Percentiles rank a stretch among this genome's conserved stretches.
Evolutionary conservation across 129 eudicot genomes (phyloP).

Genomic region (Chrysanthemum seticuspe): DNA sequence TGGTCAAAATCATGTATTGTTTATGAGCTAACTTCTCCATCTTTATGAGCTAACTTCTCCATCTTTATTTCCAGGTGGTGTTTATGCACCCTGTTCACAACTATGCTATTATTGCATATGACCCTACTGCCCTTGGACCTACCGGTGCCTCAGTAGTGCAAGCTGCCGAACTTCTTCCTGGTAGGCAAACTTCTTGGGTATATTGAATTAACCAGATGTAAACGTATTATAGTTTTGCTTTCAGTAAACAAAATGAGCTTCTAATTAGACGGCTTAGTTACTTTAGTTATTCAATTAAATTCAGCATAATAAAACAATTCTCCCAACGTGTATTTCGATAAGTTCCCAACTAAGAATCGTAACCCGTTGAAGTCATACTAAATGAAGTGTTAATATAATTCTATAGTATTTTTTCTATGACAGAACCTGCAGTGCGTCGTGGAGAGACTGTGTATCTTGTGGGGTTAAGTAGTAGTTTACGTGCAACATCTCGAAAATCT

Average conservation of each 20-base stretch:
- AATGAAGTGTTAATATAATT: too few relatives aligned
- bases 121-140: constrained; percentile 87
- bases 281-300: too few relatives aligned
- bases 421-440: constrained; percentile 85
- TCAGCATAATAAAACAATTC: too few relatives aligned
- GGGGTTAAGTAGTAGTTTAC: constrained; percentile 91
- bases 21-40: too few relatives aligned
- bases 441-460: constrained; percentile 90
- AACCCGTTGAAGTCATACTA: too few relatives aligned
- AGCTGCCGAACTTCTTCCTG: constrained; percentile 94
- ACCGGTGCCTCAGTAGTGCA: constrained; percentile 69
- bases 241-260: too few relatives aligned
- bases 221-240: not conserved
- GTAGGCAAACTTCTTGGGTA: constrained; percentile 32
- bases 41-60: too few relatives aligned
- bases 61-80: constrained; percentile 76
- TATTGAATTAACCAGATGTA: not conserved
- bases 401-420: not conserved
- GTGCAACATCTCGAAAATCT: constrained; percentile 86
- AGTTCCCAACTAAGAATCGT: too few relatives aligned
- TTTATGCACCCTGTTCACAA: constrained; percentile 96
- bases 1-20: too few relatives aligned
- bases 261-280: too few relatives aligned
- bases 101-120: constrained; percentile 83
- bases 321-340: too few relatives aligned